Conservation (phyloP, 352 stramenopile species). For the Peronospora destructor region DNA sequence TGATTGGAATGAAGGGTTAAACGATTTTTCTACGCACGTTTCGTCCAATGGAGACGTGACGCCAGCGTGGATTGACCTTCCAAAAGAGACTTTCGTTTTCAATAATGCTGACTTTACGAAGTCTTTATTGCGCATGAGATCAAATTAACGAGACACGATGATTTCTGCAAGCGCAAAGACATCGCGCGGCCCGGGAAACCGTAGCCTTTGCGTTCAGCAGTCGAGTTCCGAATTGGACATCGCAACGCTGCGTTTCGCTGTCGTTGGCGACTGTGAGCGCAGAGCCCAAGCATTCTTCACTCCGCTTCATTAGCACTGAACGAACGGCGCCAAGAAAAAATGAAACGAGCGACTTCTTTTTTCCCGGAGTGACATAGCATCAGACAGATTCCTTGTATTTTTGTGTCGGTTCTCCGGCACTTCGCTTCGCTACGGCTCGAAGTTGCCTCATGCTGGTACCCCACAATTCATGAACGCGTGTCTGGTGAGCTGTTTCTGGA, state of each 20-base stretch:
- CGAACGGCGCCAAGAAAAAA: no score
- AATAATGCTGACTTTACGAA: no score
- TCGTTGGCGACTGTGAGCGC: conserved; percentile 18
- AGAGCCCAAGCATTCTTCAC: conserved; percentile 19
- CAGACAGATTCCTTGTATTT: not conserved
- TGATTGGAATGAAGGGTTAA: not conserved
- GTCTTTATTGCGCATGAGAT: no score
- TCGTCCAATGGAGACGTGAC: no score
- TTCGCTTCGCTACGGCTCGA: no score
- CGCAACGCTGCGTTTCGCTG: conserved; percentile 17
- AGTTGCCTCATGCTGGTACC: not conserved
- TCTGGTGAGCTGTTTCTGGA: not conserved
- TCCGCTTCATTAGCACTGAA: no score
- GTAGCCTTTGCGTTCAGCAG: conserved; percentile 17
- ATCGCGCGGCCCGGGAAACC: conserved; percentile 21
- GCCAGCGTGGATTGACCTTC: no score
- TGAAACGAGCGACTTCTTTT: no score
- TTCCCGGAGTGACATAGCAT: not conserved
- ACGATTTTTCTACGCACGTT: conserved; percentile 24
- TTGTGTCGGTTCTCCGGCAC: no score
- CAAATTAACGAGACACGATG: conserved; percentile 9
- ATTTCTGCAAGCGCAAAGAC: conserved; percentile 19
- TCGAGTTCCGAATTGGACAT: conserved; percentile 23
- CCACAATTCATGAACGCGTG: not conserved
- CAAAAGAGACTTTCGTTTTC: no score